These are phyloP conservation scores for Kondoa subrosea DNA, from an alignment of 768 basidiomycete species.

Conservation along the genomic window DNA sequence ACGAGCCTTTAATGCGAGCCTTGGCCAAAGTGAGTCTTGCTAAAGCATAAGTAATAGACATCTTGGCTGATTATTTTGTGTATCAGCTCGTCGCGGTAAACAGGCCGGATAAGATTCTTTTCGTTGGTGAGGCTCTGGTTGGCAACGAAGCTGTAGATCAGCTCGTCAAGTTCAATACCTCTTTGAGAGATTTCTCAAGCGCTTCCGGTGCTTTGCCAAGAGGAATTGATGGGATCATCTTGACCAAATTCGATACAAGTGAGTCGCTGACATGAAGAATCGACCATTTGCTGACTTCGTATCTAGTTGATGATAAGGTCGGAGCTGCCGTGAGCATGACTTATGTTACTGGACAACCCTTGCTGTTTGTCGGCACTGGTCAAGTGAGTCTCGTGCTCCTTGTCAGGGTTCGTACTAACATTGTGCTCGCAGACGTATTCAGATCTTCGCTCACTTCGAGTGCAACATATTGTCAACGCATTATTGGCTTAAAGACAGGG, in stretches of 20 bases:
- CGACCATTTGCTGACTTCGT: not conserved
- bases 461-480: slow-evolving; percentile 82
- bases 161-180: slow-evolving; percentile 85
- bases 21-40: slow-evolving; percentile 59
- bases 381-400: slow-evolving; percentile 37
- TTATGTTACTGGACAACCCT: slow-evolving; percentile 95
- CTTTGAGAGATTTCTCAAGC: slow-evolving; percentile 77
- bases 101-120: slow-evolving; percentile 89
- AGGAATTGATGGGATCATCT: slow-evolving; percentile 93
- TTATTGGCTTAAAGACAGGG: slow-evolving; percentile 39
- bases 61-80: not conserved
- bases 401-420: not conserved
- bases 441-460: slow-evolving; percentile 75
- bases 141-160: slow-evolving; percentile 99
- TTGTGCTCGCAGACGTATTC: slow-evolving; percentile 64
- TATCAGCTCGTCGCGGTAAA: slow-evolving; percentile 73
- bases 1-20: slow-evolving; percentile 97
- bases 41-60: not conserved
- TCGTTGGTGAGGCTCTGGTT: slow-evolving; percentile 93
- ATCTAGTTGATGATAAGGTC: slow-evolving; percentile 43
- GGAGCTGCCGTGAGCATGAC: slow-evolving; percentile 98
- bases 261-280: slow-evolving; percentile 33
- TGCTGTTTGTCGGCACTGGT: slow-evolving; percentile 93
- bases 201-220: slow-evolving; percentile 51
- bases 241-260: slow-evolving; percentile 99